Evolutionary conservation across 495 filamentous ascomycete genomes (phyloP), one percentile per base, ranked within the genome.

Genomic region (Xylaria palmicola): DNA sequence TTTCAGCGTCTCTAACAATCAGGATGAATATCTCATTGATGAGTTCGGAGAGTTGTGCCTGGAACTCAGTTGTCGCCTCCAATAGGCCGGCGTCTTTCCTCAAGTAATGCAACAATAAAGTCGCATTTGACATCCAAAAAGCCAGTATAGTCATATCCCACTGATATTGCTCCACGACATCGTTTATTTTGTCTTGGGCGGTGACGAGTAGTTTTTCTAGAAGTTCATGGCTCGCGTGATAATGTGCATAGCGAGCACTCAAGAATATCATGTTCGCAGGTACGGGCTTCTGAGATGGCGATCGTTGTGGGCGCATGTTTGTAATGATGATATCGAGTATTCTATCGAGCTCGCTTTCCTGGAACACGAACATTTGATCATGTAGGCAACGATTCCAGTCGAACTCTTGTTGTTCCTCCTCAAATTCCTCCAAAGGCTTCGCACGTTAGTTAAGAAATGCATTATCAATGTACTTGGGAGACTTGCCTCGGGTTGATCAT

Each of bases 331-430:
- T 92, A 66, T 96, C 90, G 52, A 99, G 83, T 60, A 98, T 96
- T 56, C 86, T 85, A 52, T 90, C 87, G 47, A 99, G 76, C 61
- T 98, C 95, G 67, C 84, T 85, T 55, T 99, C 95, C 75, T 98
- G 95, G 72, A 99, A 98, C 24, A 99, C 94, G 67, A 99, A 99
- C 94, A 99, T 99, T 70, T 99, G 94, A 72, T 99, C 94, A 69
- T 96, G 92, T 44, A 96, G 77, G 75, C 94, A 99, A 68, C 88
- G 82, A 67, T 91, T 89, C 94, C 94, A 99, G n/a, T 97, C 87
- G 64, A 99, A 99, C 59, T 98, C 94, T 68, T 96, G 92, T 43
- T 87, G 85, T 55, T 97, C 91, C 57, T 90, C 90, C 68, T 97
- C 92, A 19, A 91, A 75, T 34, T 97, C 93, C 62, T 92, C 92